Evolutionary conservation across 1,284 basidiomycete genomes (phyloP).

Genomic region (Kwoniella shivajii): DNA sequence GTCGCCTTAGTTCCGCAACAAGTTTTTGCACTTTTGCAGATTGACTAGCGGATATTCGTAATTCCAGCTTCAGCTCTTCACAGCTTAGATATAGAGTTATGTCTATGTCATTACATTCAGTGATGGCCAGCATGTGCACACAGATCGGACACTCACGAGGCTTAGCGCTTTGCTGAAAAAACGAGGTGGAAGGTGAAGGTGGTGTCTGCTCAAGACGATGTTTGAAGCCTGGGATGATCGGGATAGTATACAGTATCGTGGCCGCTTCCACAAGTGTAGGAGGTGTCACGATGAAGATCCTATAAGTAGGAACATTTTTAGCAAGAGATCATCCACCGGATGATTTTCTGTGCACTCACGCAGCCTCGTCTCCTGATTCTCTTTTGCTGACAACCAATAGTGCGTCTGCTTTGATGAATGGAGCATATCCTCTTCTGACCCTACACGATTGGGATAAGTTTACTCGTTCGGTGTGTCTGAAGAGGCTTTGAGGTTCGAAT

Average conservation of each 20-base stretch:
- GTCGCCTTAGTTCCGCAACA: slow-evolving; percentile 30
- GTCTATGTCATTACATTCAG: slow-evolving; percentile 21
- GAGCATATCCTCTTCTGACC: slow-evolving; percentile 18
- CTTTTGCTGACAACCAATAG: slow-evolving; percentile 19
- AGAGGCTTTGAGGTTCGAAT: slow-evolving; percentile 16
- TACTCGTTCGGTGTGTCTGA: slow-evolving; percentile 29
- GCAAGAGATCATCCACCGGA: no score
- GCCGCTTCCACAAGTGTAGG: slow-evolving; percentile 2
- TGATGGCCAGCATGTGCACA: not conserved
- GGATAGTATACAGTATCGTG: slow-evolving; percentile 31
- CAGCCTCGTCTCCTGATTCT: slow-evolving; percentile 21
- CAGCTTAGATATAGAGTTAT: slow-evolving; percentile 52
- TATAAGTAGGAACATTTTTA: no score
- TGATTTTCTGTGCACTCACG: slow-evolving; percentile 31
- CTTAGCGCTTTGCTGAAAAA: slow-evolving; percentile 48
- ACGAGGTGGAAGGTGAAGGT: slow-evolving; percentile 46
- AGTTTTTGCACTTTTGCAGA: slow-evolving; percentile 34
- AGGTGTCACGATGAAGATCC: slow-evolving; percentile 33
- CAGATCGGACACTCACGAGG: slow-evolving; percentile 34
- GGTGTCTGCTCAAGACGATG: slow-evolving; percentile 42
- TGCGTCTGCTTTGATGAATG: slow-evolving; percentile 29
- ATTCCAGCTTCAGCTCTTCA: slow-evolving; percentile 69
- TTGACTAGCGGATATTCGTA: slow-evolving; percentile 65
- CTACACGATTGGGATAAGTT: slow-evolving; percentile 25
- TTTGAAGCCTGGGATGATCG: slow-evolving; percentile 31